A percentile compares a stretch with the other conserved stretches of the same genome.
Conservation (phyloP, 2,329 filamentous ascomycete species). For the Epichloe aotearoae region DNA sequence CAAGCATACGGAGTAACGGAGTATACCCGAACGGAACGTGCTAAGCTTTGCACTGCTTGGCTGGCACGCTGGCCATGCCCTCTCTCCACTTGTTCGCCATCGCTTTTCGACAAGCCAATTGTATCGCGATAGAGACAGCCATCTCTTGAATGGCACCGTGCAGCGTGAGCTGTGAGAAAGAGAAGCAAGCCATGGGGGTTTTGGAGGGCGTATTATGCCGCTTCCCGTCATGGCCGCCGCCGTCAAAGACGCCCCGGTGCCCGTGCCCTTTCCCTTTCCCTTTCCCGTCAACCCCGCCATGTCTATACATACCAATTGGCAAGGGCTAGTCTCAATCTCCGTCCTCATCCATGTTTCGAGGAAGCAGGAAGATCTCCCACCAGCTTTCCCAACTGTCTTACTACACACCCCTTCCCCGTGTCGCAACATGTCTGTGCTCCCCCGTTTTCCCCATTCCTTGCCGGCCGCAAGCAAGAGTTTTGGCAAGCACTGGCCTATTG, state of each 20-base stretch:
- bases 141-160: not conserved
- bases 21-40: not conserved
- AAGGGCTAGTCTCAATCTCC: not conserved
- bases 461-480: not conserved
- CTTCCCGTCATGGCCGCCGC: slow-evolving; percentile 1
- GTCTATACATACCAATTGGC: not conserved
- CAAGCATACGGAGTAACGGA: no score
- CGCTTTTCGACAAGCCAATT: not conserved
- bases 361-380: not conserved
- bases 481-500: not conserved
- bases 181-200: not conserved
- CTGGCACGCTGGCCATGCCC: not conserved
- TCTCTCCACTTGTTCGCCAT: no score
- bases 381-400: not conserved
- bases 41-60: not conserved
- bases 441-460: not conserved
- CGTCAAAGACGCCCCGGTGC: not conserved
- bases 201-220: not conserved
- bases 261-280: not conserved
- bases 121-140: not conserved
- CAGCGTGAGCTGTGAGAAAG: not conserved
- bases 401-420: not conserved
- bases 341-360: not conserved
- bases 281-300: slow-evolving; percentile 1
- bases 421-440: not conserved